Percentiles rank a stretch among this genome's conserved stretches.
Conservation (phyloP, 352 stramenopile species). For the Phytopythium delawarense region DNA sequence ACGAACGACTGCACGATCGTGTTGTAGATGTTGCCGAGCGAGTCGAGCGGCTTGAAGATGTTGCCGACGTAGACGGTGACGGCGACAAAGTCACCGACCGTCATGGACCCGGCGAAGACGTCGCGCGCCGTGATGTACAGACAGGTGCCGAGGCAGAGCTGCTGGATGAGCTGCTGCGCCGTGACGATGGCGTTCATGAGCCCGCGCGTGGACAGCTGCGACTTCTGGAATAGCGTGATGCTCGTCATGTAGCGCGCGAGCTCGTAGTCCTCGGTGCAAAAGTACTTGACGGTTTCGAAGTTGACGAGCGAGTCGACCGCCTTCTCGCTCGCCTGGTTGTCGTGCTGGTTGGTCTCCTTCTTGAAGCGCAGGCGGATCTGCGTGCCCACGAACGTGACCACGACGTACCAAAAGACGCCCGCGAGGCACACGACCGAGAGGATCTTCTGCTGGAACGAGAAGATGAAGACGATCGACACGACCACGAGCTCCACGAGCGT, state of each 20-base stretch:
- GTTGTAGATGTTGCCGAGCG: slow-evolving; percentile 95
- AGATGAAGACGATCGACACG: slow-evolving; percentile 83
- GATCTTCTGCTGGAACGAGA: slow-evolving; percentile 91
- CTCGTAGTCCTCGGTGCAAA: slow-evolving; percentile 93
- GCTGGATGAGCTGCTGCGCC: slow-evolving; percentile 92
- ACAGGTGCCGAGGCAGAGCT: slow-evolving; percentile 69
- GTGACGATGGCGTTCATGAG: slow-evolving; percentile 93
- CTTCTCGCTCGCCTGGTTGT: slow-evolving; percentile 96
- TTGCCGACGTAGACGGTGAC: slow-evolving; percentile 94
- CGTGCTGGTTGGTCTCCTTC: slow-evolving; percentile 90
- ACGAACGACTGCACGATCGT: slow-evolving; percentile 95
- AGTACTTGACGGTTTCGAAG: slow-evolving; percentile 98
- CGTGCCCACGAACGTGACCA: slow-evolving; percentile 85
- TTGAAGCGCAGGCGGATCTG: slow-evolving; percentile 83
- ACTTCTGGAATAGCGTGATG: slow-evolving; percentile 89
- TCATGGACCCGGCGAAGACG: slow-evolving; percentile 48
- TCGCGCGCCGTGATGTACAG: slow-evolving; percentile 62
- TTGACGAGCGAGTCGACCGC: slow-evolving; percentile 96
- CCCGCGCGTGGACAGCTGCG: slow-evolving; percentile 86
- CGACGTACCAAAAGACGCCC: slow-evolving; percentile 92
- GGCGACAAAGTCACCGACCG: slow-evolving; percentile 94
- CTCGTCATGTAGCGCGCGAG: slow-evolving; percentile 62
- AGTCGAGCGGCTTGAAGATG: slow-evolving; percentile 97
- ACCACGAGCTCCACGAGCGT: slow-evolving; percentile 94
- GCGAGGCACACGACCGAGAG: slow-evolving; percentile 86